These are phyloP conservation scores for Kluyveromyces marxianus DNA, from an alignment of 1,139 yeast genomes.

Conservation along the genomic window DNA sequence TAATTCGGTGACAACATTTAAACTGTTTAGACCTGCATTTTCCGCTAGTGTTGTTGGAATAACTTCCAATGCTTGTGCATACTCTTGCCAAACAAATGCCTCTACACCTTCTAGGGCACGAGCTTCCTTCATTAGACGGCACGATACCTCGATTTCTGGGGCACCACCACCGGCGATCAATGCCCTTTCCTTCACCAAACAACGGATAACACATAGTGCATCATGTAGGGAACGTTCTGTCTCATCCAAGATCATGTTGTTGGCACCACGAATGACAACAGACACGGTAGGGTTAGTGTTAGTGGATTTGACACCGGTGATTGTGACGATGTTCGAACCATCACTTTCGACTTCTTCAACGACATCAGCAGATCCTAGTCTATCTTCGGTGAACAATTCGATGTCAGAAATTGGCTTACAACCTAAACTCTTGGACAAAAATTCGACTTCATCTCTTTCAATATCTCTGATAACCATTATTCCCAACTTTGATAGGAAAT, in stretches of 20 bases:
- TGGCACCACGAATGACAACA: conserved; percentile 92
- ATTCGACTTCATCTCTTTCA: conserved; percentile 95
- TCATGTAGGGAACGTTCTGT: conserved; percentile 96
- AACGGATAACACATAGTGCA: conserved; percentile 92
- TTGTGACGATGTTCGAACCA: conserved; percentile 85
- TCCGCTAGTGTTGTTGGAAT: conserved; percentile 97
- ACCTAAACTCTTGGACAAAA: conserved; percentile 82
- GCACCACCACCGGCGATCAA: conserved; percentile 99
- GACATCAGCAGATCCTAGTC: conserved; percentile 85
- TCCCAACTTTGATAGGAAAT: conserved; percentile 84
- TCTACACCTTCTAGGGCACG: conserved; percentile 80
- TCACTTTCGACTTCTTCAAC: conserved; percentile 89
- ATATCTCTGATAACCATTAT: conserved; percentile 93
- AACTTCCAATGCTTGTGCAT: conserved; percentile 91
- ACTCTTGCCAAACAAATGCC: conserved; percentile 91
- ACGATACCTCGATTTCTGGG: conserved; percentile 90
- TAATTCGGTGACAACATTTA: conserved; percentile 89
- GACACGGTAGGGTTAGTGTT: conserved; percentile 70
- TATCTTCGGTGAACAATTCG: conserved; percentile 85
- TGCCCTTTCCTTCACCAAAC: conserved; percentile 90
- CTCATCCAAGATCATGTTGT: conserved; percentile 81
- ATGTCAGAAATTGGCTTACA: conserved; percentile 96
- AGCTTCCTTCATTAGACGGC: conserved; percentile 71
- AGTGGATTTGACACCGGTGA: conserved; percentile 67
- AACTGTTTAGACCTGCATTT: conserved; percentile 93